These are phyloP conservation scores for Carallia pectinifolia DNA, from an alignment of 345 rosid genomes.

Conservation along the genomic window DNA sequence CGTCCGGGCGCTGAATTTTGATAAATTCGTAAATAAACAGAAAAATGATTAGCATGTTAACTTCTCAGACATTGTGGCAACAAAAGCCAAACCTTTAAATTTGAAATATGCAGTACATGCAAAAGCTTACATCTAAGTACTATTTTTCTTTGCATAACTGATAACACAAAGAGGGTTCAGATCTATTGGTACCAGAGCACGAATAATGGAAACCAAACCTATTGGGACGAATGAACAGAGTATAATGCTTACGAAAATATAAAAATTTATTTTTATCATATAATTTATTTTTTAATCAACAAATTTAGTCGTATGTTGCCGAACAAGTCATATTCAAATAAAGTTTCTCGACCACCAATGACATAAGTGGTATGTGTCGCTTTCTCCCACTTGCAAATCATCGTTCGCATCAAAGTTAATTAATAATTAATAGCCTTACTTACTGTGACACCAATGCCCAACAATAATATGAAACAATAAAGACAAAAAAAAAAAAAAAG, in stretches of 20 bases:
- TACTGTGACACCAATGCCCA: background rate
- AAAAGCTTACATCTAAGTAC: background rate
- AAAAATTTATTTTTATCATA: no score
- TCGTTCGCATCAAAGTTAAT: background rate
- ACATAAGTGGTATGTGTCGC: background rate
- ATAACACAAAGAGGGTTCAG: no score
- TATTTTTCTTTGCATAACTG: background rate
- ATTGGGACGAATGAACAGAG: no score
- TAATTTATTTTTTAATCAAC: no score
- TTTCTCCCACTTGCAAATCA: background rate
- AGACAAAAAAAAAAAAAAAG: no score
- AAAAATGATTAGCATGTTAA: no score
- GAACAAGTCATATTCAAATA: constrained; percentile 7
- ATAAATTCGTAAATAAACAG: no score
- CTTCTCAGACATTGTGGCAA: background rate
- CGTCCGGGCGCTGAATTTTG: no score
- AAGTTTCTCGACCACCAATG: background rate
- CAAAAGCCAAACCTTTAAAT: background rate
- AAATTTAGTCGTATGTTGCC: background rate
- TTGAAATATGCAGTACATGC: background rate
- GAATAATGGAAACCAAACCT: no score
- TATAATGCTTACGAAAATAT: no score
- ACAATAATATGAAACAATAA: no score
- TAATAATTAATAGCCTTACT: background rate
- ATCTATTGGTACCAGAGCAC: no score